These are phyloP conservation scores for Scheffersomyces insectosa DNA, from an alignment of 1,139 yeast species.

Conservation along the genomic window DNA sequence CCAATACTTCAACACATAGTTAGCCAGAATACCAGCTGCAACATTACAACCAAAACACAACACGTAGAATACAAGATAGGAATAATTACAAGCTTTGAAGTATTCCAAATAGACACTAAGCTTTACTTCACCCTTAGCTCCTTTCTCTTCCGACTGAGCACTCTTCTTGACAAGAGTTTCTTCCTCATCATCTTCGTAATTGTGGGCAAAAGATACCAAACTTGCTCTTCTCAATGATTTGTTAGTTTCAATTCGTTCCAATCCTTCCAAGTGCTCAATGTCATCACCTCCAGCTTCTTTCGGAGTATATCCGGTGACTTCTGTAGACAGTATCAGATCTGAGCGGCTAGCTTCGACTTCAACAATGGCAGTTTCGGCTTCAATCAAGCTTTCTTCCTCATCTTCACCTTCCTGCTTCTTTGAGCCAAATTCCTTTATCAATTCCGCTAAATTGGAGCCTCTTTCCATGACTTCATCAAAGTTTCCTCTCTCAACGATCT, in stretches of 20 bases:
- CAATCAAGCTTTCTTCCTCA: constrained; percentile 4
- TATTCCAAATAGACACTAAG: constrained; percentile 33
- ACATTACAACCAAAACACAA: constrained; percentile 21
- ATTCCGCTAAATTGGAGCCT: constrained; percentile 21
- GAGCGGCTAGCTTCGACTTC: not conserved
- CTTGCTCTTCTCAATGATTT: constrained; percentile 12
- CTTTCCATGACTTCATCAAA: constrained; percentile 17
- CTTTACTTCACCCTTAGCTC: constrained; percentile 34
- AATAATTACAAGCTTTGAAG: constrained; percentile 36
- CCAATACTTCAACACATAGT: constrained; percentile 39
- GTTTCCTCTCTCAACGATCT: constrained; percentile 19
- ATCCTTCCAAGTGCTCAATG: not conserved
- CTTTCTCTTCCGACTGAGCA: constrained; percentile 30
- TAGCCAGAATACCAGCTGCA: constrained; percentile 26
- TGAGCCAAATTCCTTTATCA: constrained; percentile 28
- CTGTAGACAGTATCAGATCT: not conserved
- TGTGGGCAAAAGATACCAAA: constrained; percentile 23
- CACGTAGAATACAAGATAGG: constrained; percentile 27
- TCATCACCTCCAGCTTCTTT: not conserved
- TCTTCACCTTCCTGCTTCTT: constrained; percentile 14
- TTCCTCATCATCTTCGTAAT: constrained; percentile 17
- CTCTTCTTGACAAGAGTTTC: constrained; percentile 20
- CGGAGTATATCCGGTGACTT: not conserved
- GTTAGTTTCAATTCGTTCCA: not conserved
- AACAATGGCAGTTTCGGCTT: not conserved